Evolutionary conservation across 2,329 filamentous ascomycete genomes (phyloP), one percentile per base, ranked within the genome.

Genomic region (Lachnellula subtilissima): DNA sequence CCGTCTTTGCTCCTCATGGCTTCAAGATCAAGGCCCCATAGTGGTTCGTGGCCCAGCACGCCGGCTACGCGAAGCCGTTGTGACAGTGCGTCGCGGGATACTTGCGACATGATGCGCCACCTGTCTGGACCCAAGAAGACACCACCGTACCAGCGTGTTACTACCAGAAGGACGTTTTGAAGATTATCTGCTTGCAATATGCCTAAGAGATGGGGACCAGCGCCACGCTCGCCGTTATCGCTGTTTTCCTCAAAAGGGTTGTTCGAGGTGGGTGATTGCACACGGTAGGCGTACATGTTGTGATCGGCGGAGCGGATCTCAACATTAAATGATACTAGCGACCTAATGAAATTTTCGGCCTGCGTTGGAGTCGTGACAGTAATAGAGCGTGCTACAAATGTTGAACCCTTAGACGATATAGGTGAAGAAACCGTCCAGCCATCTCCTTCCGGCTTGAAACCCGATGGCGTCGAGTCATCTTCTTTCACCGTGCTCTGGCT

Each of bases 101-200:
- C 80, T 57, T 79, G 78, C 3, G 79, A 75, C 79, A 86, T 86
- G 57, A 86, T 75, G 12, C 81, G 75, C 81, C 82, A 86, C 17
- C 83, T 76, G 63, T 86, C 83, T 0, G 80, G 77, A 0, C 83
- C 83, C 2, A 86, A 74, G 75, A 86, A 77, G 9, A 82, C 71
- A 7, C 83, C 83, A 19, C 83, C 83, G 58, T 79, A 86, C 82
- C 82, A 86, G 37, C 83, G 74, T 15, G 79, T 82, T 62, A 86
- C 75, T 6, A 86, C 79, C 14, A 85, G 77, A 1, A 85, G 65
- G 0, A 77, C 78, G 60, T 82, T 77, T 12, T 76, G 73, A 4
- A 78, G 70, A 48, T 77, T 72, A 5, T 76, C 72, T 56, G 81
- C 79, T 52, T 77, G 74, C 70, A 86, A 73, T 28, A 82, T 66